Evolutionary conservation across 768 basidiomycete species (phyloP).

Genomic region (Cystofilobasidium ferigula): DNA sequence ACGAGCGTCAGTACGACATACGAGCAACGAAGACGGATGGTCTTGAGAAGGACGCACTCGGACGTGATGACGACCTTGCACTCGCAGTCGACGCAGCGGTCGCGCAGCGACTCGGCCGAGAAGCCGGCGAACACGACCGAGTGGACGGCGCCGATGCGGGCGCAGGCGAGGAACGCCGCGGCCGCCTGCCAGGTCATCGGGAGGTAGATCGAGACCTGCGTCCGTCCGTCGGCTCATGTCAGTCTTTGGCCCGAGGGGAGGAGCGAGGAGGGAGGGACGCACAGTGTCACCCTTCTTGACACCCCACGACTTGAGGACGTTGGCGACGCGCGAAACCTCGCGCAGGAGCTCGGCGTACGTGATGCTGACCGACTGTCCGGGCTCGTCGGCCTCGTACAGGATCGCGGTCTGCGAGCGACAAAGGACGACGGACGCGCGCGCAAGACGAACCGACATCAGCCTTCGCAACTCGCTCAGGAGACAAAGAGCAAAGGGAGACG

Average conservation of each 20-base stretch:
- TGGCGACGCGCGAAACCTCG: slow-evolving; percentile 79
- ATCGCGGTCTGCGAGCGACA: slow-evolving; percentile 63
- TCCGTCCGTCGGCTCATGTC: neutral
- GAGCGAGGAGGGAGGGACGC: slow-evolving; percentile 27
- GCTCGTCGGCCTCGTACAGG: slow-evolving; percentile 97
- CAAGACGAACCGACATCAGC: too few species aligned
- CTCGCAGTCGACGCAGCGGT: slow-evolving; percentile 79
- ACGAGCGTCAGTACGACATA: neutral
- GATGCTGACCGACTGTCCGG: slow-evolving; percentile 62
- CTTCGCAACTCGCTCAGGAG: too few species aligned
- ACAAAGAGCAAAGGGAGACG: neutral
- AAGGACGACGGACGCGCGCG: neutral
- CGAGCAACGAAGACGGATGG: neutral
- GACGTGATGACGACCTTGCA: slow-evolving; percentile 86
- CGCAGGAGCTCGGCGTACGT: slow-evolving; percentile 74
- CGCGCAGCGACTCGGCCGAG: slow-evolving; percentile 83
- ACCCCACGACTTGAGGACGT: slow-evolving; percentile 78
- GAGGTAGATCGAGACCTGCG: slow-evolving; percentile 70
- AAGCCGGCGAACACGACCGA: slow-evolving; percentile 98
- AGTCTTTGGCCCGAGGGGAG: neutral
- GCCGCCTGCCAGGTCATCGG: slow-evolving; percentile 90
- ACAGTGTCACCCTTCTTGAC: slow-evolving; percentile 78
- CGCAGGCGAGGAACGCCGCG: slow-evolving; percentile 93
- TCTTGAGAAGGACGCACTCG: slow-evolving; percentile 44
- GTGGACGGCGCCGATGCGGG: slow-evolving; percentile 90